Percentiles rank a stretch among this genome's conserved stretches.
These are phyloP conservation scores for Penicillium malachiteum DNA, from an alignment of 495 filamentous ascomycete genomes.

Conservation along the genomic window DNA sequence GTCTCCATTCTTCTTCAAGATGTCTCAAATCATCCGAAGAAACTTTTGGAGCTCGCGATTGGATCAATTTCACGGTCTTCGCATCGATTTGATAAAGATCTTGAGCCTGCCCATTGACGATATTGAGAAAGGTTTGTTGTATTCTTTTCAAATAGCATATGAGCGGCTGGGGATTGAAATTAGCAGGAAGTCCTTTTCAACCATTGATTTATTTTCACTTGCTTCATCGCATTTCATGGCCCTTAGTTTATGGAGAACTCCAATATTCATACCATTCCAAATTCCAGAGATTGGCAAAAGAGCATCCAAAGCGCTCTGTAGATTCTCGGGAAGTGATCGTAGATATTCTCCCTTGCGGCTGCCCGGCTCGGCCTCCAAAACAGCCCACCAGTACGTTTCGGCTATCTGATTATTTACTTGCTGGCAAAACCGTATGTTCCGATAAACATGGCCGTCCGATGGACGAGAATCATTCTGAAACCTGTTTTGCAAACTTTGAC, in stretches of 20 bases:
- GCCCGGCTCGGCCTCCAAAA: slow-evolving; percentile 3
- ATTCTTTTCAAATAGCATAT: slow-evolving; percentile 10
- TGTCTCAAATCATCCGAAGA: neutral
- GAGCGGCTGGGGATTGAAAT: slow-evolving; percentile 1
- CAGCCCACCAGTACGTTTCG: slow-evolving; percentile 8
- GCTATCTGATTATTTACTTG: neutral
- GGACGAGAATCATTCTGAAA: slow-evolving; percentile 1
- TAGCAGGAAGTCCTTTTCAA: neutral
- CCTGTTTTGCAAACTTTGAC: too few relatives aligned
- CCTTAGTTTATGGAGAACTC: slow-evolving; percentile 11
- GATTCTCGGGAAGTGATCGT: neutral
- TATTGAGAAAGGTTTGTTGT: neutral
- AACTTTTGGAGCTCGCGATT: slow-evolving; percentile 4
- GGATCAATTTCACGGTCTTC: neutral
- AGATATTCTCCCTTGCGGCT: slow-evolving; percentile 8
- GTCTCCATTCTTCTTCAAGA: neutral
- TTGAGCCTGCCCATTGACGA: neutral
- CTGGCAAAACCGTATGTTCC: slow-evolving; percentile 6
- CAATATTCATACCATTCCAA: slow-evolving; percentile 12
- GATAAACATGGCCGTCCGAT: slow-evolving; percentile 6
- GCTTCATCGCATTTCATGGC: slow-evolving; percentile 14
- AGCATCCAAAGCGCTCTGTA: slow-evolving; percentile 2
- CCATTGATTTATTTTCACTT: neutral
- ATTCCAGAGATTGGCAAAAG: slow-evolving; percentile 9
- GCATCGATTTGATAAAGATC: slow-evolving; percentile 2